Conservation (phyloP, 1,139 yeast genomes). For the Saccharomyces hybrid region DNA sequence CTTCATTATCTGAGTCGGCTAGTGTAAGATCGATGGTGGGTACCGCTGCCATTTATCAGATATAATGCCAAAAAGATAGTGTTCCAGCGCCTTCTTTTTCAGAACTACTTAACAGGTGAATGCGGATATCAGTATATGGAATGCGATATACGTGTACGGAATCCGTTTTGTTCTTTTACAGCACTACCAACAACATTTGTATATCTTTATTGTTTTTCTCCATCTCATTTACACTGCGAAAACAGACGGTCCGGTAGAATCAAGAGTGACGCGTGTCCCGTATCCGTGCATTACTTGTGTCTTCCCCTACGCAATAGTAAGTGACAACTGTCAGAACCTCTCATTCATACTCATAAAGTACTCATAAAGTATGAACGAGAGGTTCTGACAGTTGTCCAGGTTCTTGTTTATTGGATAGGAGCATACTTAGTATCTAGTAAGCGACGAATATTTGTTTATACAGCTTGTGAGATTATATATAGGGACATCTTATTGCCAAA, state of each 20-base stretch:
- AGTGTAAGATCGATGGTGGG: conserved; percentile 20
- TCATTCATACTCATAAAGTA: not conserved
- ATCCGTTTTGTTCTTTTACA: not conserved
- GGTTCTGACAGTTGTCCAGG: too few species aligned
- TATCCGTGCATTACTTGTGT: not conserved
- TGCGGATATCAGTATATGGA: not conserved
- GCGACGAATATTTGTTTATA: not conserved
- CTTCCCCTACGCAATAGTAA: not conserved
- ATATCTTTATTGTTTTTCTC: not conserved
- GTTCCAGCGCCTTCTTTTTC: not conserved
- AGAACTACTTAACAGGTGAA: not conserved
- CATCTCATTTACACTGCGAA: not conserved
- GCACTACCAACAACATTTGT: not conserved
- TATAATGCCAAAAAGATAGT: not conserved
- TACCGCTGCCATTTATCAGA: conserved; percentile 5
- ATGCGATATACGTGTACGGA: not conserved
- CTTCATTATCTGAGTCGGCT: conserved; percentile 14
- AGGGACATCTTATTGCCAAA: not conserved
- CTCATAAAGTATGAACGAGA: too few species aligned
- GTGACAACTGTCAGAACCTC: not conserved
- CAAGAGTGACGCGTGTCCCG: not conserved
- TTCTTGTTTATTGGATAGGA: too few species aligned
- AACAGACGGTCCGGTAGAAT: not conserved
- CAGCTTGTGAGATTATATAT: not conserved
- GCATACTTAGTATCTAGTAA: too few species aligned